Conservation (phyloP, 352 stramenopile genomes). For the Phytopythium vexans region DNA sequence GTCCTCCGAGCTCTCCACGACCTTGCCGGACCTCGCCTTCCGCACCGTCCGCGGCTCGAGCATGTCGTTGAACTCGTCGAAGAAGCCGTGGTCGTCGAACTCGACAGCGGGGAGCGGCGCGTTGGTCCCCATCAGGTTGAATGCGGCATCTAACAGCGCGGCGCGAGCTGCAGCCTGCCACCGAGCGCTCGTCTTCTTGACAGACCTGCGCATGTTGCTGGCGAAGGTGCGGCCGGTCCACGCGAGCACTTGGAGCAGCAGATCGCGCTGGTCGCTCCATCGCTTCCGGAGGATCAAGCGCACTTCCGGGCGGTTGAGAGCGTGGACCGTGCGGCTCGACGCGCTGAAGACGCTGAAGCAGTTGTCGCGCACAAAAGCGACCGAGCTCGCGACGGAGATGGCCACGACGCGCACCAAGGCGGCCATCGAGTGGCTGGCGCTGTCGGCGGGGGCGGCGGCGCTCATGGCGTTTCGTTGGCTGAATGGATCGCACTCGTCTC, state of each 20-base stretch:
- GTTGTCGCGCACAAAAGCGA: conserved; percentile 4
- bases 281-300: conserved; percentile 5
- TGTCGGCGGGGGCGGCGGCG: not conserved
- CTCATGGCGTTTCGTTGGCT: not conserved
- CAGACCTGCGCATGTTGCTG: conserved; percentile 2
- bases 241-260: conserved; percentile 3
- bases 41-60: conserved; percentile 10
- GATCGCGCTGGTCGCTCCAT: conserved; percentile 2
- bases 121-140: conserved; percentile 7
- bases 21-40: not conserved
- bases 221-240: conserved; percentile 3
- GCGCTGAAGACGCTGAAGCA: conserved; percentile 7
- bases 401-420: conserved; percentile 3
- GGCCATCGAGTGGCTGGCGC: not conserved
- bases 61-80: conserved; percentile 26
- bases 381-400: not conserved
- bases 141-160: conserved; percentile 4
- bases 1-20: not conserved
- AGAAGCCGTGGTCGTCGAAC: conserved; percentile 14
- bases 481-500: not conserved
- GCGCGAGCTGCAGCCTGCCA: conserved; percentile 1
- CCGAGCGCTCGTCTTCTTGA: not conserved
- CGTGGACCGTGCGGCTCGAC: conserved; percentile 7
- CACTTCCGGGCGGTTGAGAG: conserved; percentile 8
- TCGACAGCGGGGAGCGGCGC: conserved; percentile 6